Evolutionary conservation across 2,329 filamentous ascomycete genomes (phyloP).

Genomic region (Calonectria montana): DNA sequence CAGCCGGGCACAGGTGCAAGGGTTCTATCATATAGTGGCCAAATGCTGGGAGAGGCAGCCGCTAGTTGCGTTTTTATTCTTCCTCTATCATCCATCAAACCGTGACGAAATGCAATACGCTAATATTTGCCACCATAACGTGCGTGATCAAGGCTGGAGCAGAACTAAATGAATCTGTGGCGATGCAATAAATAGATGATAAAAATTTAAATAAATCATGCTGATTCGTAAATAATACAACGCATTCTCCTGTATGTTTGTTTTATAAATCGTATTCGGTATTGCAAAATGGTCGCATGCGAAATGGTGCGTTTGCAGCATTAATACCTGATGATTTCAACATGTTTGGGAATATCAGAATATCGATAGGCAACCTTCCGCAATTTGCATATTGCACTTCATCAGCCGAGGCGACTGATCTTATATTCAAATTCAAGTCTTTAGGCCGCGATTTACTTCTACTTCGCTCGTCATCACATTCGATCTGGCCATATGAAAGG

Average conservation of each 20-base stretch:
- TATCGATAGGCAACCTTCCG: not conserved
- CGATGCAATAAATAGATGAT: not conserved
- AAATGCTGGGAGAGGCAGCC: not conserved
- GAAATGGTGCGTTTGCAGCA: not conserved
- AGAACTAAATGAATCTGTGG: not conserved
- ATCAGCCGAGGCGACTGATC: not conserved
- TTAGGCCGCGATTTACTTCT: not conserved
- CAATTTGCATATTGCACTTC: too few species aligned
- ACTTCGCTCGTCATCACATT: not conserved
- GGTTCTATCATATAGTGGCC: not conserved
- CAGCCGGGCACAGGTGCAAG: not conserved
- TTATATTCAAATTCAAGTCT: too few species aligned
- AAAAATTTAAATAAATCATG: not conserved
- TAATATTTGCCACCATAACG: not conserved
- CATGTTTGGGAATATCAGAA: not conserved
- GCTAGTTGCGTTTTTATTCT: not conserved
- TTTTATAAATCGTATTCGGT: not conserved
- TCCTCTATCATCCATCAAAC: not conserved
- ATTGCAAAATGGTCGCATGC: not conserved
- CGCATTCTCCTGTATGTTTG: too few species aligned
- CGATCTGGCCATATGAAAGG: not conserved
- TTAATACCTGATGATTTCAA: not conserved
- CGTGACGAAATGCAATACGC: not conserved
- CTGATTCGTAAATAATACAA: not conserved
- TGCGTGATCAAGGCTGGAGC: not conserved